Evolutionary conservation across 129 eudicot genomes (phyloP).

Genomic region (Artemisia tridentata): DNA sequence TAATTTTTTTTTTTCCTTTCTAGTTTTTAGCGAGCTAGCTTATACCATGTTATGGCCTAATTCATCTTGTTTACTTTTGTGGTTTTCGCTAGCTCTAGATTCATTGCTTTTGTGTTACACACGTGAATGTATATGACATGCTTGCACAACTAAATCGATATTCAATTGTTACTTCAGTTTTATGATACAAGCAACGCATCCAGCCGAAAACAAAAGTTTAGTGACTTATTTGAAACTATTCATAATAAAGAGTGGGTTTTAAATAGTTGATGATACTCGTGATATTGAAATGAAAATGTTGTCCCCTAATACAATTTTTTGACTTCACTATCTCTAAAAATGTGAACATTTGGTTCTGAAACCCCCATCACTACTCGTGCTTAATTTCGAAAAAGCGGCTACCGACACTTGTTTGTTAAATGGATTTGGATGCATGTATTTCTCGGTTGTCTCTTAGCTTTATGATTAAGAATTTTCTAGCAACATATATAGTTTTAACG

Average conservation of each 20-base stretch:
- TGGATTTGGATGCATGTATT: constrained; percentile 14
- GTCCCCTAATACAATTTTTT: constrained; percentile 11
- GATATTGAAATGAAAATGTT: constrained; percentile 5
- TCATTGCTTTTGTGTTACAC: too few relatives aligned
- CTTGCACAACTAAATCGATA: not conserved
- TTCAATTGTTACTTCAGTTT: too few relatives aligned
- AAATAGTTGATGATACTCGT: constrained; percentile 5
- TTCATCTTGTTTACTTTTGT: too few relatives aligned
- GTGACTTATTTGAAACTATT: constrained; percentile 1
- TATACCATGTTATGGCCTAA: too few relatives aligned
- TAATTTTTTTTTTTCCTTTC: too few relatives aligned
- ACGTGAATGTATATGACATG: not conserved
- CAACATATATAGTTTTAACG: not conserved
- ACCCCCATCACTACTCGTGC: constrained; percentile 21
- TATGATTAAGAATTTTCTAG: constrained; percentile 11
- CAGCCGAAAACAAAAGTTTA: not conserved
- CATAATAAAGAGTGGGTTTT: not conserved
- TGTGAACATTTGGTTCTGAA: constrained; percentile 28
- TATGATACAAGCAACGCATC: too few relatives aligned
- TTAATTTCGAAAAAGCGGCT: constrained; percentile 23
- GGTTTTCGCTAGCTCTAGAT: too few relatives aligned
- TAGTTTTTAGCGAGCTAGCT: too few relatives aligned
- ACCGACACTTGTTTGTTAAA: constrained; percentile 22
- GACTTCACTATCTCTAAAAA: constrained; percentile 22
- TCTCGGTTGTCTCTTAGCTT: constrained; percentile 21